Percentiles rank a stretch among this genome's conserved stretches.
Evolutionary conservation across 768 basidiomycete genomes (phyloP).

Genomic region (Boletus rubescentipes): DNA sequence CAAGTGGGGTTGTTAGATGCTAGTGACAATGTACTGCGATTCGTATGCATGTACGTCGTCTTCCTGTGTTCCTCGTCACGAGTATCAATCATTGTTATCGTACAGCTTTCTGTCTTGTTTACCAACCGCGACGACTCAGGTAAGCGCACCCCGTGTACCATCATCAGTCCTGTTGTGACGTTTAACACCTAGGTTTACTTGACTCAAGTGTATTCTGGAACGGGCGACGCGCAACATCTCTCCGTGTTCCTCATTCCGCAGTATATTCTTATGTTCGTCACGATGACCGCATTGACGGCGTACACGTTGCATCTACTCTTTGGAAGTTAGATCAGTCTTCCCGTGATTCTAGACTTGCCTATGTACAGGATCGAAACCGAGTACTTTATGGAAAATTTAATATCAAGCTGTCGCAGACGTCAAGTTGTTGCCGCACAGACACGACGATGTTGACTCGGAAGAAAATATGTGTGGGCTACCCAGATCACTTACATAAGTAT

Average conservation of each 20-base stretch:
- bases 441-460: too few species aligned
- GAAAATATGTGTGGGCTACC: too few species aligned
- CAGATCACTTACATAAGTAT: too few species aligned
- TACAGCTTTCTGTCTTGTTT: conserved; percentile 57
- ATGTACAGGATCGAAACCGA: too few species aligned
- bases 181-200: conserved; percentile 47
- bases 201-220: conserved; percentile 66
- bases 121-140: conserved; percentile 61
- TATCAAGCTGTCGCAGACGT: too few species aligned
- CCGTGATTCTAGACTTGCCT: too few species aligned
- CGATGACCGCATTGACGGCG: conserved; percentile 38
- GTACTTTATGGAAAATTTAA: too few species aligned
- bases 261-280: conserved; percentile 41
- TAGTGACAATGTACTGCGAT: conserved; percentile 58
- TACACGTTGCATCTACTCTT: conserved; percentile 39
- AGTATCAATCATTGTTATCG: background rate
- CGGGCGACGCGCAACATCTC: conserved; percentile 61
- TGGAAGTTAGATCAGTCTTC: conserved; percentile 11
- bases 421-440: too few species aligned
- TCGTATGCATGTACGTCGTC: conserved; percentile 54
- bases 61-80: background rate
- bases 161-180: background rate
- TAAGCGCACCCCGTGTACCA: conserved; percentile 17
- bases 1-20: conserved; percentile 44
- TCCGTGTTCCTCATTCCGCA: conserved; percentile 64